These are phyloP conservation scores for Aphanomyces invadans DNA, from an alignment of 352 stramenopile species.

Conservation along the genomic window DNA sequence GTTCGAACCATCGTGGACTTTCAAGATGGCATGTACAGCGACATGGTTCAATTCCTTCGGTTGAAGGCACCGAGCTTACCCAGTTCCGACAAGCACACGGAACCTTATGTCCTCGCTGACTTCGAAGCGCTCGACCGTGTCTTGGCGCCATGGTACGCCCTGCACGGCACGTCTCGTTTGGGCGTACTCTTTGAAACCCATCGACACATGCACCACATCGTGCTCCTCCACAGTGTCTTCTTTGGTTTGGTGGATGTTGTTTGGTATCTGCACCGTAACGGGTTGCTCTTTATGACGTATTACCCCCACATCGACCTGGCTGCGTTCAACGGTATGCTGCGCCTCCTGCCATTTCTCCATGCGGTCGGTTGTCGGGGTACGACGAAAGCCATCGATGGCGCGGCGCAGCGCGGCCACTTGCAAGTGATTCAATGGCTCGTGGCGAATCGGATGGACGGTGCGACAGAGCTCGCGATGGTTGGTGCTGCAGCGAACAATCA, in stretches of 20 bases:
- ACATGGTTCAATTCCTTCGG: neutral
- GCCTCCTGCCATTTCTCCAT: constrained; percentile 1
- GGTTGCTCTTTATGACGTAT: neutral
- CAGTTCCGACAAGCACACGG: neutral
- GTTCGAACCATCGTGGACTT: neutral
- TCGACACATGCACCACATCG: constrained; percentile 7
- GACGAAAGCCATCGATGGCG: constrained; percentile 19
- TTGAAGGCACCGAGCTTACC: neutral
- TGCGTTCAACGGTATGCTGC: neutral
- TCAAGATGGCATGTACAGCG: neutral
- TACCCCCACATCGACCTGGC: neutral
- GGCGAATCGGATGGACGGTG: constrained; percentile 7
- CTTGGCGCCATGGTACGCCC: neutral
- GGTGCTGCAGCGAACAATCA: constrained; percentile 16
- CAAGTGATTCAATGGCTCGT: constrained; percentile 28
- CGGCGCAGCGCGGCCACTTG: constrained; percentile 21
- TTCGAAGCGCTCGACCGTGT: neutral
- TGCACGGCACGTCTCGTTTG: neutral
- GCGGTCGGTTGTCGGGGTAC: neutral
- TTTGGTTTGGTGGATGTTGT: neutral
- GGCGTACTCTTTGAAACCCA: neutral
- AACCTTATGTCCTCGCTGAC: neutral
- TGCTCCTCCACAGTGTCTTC: constrained; percentile 9
- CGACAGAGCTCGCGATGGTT: neutral
- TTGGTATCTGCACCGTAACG: neutral